Base-by-base conservation (phyloP, 805 yeast species). In the Pichia rugopelliculosa region DNA sequence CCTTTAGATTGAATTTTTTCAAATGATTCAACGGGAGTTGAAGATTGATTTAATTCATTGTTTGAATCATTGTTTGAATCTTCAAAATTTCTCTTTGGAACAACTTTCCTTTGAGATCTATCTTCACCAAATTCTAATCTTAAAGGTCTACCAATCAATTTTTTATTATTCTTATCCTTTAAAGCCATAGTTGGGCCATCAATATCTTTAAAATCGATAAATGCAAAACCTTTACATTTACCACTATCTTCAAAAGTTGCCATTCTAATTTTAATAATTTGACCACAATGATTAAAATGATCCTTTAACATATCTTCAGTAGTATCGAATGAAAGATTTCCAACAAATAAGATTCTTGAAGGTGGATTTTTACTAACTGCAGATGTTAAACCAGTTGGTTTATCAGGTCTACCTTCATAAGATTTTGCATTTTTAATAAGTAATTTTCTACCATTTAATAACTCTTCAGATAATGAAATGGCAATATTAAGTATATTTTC, bases 181-280 rank as follows among this genome's bases (percentile, higher is more conserved):
- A 93, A 70, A 1, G 97, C 98, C 34, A 73, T 73, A 0, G 93
- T 85, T 26, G 96, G 90, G 9, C 93, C 90, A 36, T 77, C 80
- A 53, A 84, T 87, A 54, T 81, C 82, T 53, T 72, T 77, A 68
- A 90, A 91, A 65, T 91, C 98, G 33, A 91, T 70, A 60, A 93
- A 91, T 1, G 96, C 89, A 70, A 91, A 91, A 2, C 98, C 98
- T 66, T 93, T 93, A 72, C 98, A 91, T 62, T 90, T 91, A 1
- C 97, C 98, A 44, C 85, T 71, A 62, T 91, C 99, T 67, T 93
- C 89, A 67, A 91, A 91, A n/a, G 99, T 90, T 4, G 98, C 98
- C 95, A 90, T 91, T 65, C 99, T 78, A 46, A 91, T 79, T 55
- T 79, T 79, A 25, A 73, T 68, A 50, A 95, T 91, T 53, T 85